Percentiles rank a stretch among this genome's conserved stretches.
These are phyloP conservation scores for Russula olivacea DNA, from an alignment of 768 basidiomycete genomes.

Conservation along the genomic window DNA sequence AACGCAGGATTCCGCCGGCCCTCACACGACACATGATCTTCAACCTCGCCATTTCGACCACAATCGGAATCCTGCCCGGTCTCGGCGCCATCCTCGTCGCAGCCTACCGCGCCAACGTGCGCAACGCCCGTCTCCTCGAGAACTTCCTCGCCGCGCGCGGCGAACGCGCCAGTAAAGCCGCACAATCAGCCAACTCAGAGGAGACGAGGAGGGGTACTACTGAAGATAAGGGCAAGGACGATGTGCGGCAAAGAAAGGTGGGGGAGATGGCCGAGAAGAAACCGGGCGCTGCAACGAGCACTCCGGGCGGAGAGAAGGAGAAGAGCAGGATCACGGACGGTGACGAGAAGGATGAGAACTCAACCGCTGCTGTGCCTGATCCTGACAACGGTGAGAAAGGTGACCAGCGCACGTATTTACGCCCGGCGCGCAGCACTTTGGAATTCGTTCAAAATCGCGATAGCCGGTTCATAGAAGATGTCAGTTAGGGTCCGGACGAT, in stretches of 20 bases:
- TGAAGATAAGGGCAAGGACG: not conserved
- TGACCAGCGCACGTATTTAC: not conserved
- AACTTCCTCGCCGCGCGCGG: conserved; percentile 78
- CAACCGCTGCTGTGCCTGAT: not conserved
- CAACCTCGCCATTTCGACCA: conserved; percentile 66
- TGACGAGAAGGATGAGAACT: not conserved
- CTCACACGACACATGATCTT: conserved; percentile 67
- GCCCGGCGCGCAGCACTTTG: not conserved
- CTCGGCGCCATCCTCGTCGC: conserved; percentile 74
- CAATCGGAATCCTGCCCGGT: conserved; percentile 61
- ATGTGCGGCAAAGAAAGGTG: not conserved
- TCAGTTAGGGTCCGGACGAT: not conserved
- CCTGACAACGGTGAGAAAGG: not conserved
- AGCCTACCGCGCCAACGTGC: conserved; percentile 78
- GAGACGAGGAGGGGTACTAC: not conserved
- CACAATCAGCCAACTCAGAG: not conserved
- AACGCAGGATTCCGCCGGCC: conserved; percentile 47
- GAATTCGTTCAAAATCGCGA: conserved; percentile 11
- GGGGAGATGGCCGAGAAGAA: not conserved
- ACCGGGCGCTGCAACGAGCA: not conserved
- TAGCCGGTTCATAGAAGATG: conserved; percentile 24
- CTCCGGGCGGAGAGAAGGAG: not conserved
- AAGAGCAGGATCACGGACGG: not conserved
- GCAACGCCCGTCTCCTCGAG: conserved; percentile 83
- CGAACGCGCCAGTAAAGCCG: not conserved